A percentile compares a stretch with the other conserved stretches of the same genome.
Conservation (phyloP, 2,329 filamentous ascomycete species). For the Fusarium brevicatenulatum region DNA sequence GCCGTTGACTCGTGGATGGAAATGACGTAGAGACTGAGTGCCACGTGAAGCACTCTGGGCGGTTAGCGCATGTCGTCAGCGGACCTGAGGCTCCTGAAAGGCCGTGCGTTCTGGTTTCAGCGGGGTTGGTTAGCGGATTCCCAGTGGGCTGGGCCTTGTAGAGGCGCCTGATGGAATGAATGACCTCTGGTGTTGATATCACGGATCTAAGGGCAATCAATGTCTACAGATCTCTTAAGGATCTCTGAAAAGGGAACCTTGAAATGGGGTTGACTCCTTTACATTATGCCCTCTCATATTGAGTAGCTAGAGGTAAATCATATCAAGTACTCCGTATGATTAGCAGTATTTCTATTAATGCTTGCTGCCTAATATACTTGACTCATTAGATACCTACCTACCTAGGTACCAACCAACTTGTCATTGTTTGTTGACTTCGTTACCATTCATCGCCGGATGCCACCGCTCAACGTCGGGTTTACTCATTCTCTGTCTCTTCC, state of each 20-base stretch:
- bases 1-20: conserved; percentile 5
- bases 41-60: conserved; percentile 27
- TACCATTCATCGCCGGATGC: conserved; percentile 8
- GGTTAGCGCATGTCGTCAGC: conserved; percentile 36
- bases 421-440: conserved; percentile 7
- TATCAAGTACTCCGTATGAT: not conserved
- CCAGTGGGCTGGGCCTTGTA: conserved; percentile 18
- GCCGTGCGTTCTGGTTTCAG: conserved; percentile 12
- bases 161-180: conserved; percentile 9
- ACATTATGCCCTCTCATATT: not conserved
- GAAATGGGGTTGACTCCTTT: not conserved
- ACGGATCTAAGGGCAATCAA: not conserved
- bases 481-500: conserved; percentile 2
- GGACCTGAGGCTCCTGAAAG: conserved; percentile 26
- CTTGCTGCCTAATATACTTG: conserved; percentile 12
- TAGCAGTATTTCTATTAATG: not conserved
- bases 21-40: conserved; percentile 26
- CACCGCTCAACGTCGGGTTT: conserved; percentile 26
- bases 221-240: not conserved
- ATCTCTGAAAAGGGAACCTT: not conserved
- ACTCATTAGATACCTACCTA: not conserved
- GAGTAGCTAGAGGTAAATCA: not conserved
- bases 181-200: conserved; percentile 7
- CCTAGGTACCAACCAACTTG: not conserved
- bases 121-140: conserved; percentile 12